These are phyloP conservation scores for Cnidoscolus chayamansa DNA, from an alignment of 441 rosid species.

Conservation along the genomic window DNA sequence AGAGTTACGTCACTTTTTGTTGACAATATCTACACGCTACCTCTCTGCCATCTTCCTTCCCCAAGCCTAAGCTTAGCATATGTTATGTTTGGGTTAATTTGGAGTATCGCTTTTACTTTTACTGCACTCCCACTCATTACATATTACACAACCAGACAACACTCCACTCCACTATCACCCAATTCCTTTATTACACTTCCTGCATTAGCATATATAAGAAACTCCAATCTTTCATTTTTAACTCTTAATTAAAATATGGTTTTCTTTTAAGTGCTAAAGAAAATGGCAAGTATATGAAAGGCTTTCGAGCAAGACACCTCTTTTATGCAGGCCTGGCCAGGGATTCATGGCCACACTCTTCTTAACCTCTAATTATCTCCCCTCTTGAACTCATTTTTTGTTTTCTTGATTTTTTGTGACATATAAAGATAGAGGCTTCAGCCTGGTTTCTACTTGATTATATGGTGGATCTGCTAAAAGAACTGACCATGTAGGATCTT, in stretches of 20 bases:
- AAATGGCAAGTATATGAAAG: constrained; percentile 26
- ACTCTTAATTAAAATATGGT: too few species aligned
- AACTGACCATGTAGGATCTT: constrained; percentile 36
- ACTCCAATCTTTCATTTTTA: too few species aligned
- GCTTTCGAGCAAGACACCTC: constrained; percentile 40
- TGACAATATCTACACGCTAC: constrained; percentile 24
- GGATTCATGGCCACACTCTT: constrained; percentile 53
- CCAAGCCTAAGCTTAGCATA: constrained; percentile 2
- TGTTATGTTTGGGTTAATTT: constrained; percentile 17
- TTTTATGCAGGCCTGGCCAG: constrained; percentile 32
- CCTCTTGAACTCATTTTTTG: constrained; percentile 3
- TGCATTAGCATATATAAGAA: too few species aligned
- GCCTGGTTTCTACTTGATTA: constrained; percentile 14
- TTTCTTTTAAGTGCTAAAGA: neutral
- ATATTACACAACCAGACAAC: constrained; percentile 13
- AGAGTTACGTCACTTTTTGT: constrained; percentile 19
- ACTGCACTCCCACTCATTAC: constrained; percentile 14
- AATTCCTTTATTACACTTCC: too few species aligned
- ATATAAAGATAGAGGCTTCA: constrained; percentile 1
- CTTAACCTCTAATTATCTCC: constrained; percentile 53
- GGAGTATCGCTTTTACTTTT: constrained; percentile 25
- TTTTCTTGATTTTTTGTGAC: neutral
- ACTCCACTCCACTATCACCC: constrained; percentile 16
- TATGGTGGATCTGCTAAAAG: constrained; percentile 31
- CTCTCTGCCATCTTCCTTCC: constrained; percentile 1